These are phyloP conservation scores for Zea mays DNA, from an alignment of 176 grass and related monocot species.

Conservation along the genomic window Zm-B73-REFERENCE-NAM-5.0 NC_050101.1:136132501-136133000, in stretches of 20 bases:
- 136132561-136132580: not conserved
- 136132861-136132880: not conserved
- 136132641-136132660: not conserved
- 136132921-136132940: not conserved
- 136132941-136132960: not conserved
- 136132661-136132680: not conserved
- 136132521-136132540: no score
- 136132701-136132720: not conserved
- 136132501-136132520: no score
- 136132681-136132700: not conserved
- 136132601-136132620: not conserved
- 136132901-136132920: not conserved
- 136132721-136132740: not conserved
- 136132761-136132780: not conserved
- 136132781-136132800: not conserved
- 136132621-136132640: not conserved
- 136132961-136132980: not conserved
- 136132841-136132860: not conserved
- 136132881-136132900: no score
- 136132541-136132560: not conserved
- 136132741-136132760: no score
- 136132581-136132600: not conserved
- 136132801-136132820: not conserved
- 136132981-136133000: not conserved
- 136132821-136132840: not conserved